These are phyloP conservation scores for Dillenia turbinata DNA, from an alignment of 164 flowering plant species.

Conservation along the genomic window DNA sequence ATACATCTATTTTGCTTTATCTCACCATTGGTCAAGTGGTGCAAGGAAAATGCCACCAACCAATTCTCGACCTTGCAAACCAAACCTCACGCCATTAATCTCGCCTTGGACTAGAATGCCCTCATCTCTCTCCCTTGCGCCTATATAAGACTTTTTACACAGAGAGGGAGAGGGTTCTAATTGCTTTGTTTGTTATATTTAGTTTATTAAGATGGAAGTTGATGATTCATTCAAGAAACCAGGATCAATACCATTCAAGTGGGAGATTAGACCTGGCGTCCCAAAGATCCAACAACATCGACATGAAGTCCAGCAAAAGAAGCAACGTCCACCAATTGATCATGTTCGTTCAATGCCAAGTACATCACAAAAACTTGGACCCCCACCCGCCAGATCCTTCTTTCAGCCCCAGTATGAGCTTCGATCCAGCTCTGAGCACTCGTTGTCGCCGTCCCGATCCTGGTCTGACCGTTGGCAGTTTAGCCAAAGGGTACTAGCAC, in stretches of 20 bases:
- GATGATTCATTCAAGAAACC: conserved; percentile 59
- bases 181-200: neutral
- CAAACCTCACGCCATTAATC: conserved; percentile 17
- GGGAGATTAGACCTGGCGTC: conserved; percentile 77
- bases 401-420: conserved; percentile 21
- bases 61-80: too few species aligned
- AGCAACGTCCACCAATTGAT: neutral
- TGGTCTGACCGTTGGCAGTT: conserved; percentile 30
- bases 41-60: too few species aligned
- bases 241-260: conserved; percentile 74
- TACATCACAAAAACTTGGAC: conserved; percentile 26
- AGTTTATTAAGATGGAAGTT: conserved; percentile 14
- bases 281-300: conserved; percentile 38
- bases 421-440: conserved; percentile 24
- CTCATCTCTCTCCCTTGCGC: neutral
- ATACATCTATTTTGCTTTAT: too few species aligned
- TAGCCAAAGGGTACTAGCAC: conserved; percentile 6
- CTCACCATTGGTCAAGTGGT: too few species aligned
- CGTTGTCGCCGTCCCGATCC: conserved; percentile 27
- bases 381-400: conserved; percentile 38
- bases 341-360: conserved; percentile 10
- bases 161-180: conserved; percentile 2
- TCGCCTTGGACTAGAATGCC: conserved; percentile 7
- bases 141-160: neutral
- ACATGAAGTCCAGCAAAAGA: conserved; percentile 1